Evolutionary conservation across 768 basidiomycete species (phyloP), one percentile per base, ranked within the genome.

Genomic region (Mycena latifolia): DNA sequence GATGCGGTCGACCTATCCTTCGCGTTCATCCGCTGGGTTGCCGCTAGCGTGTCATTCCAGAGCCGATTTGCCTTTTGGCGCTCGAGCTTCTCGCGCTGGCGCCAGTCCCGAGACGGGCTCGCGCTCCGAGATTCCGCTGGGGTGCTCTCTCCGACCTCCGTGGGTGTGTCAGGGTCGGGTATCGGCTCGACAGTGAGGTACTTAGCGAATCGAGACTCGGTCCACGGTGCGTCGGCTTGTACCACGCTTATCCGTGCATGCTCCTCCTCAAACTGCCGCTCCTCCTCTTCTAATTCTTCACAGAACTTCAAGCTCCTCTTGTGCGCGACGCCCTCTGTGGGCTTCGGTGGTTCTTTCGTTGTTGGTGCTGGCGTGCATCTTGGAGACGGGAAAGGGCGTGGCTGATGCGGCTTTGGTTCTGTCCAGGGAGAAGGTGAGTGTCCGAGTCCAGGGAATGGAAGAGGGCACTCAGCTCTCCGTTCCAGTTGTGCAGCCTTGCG

Each of bases 191-290:
- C 39, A 10, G 31, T 31, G 46, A 66, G 58, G 65, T 66, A 66
- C 39, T 50, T 60, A 41, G 64, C 57, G 7, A 58, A 65, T 10
- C 55, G n/a, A n/a, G n/a, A n/a, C n/a, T n/a, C n/a, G n/a, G n/a
- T n/a, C n/a, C n/a, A n/a, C n/a, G n/a, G n/a, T 55, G 64, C 18
- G 41, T 39, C 14, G 0, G 51, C 27, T 6, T 53, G 56, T 17
- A 58, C 5, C 18, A 43, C 11, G 29, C 37, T 22, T 15, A 63
- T 62, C 10, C 60, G 47, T 27, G 3, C 39, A 15, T 45, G 31
- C 28, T 63, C 66, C 3, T 61, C 55, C 27, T 67, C 65, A 3
- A 67, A 28, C 17, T 56, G 61, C 15, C 39, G 8, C n/a, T 67
- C 55, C 37, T 62, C 64, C 11, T 56, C 63, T 3, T 33, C 28